phyloP scores from a whole-genome alignment of 495 filamentous ascomycete species.

The Talaromyces nanjingensis region DNA sequence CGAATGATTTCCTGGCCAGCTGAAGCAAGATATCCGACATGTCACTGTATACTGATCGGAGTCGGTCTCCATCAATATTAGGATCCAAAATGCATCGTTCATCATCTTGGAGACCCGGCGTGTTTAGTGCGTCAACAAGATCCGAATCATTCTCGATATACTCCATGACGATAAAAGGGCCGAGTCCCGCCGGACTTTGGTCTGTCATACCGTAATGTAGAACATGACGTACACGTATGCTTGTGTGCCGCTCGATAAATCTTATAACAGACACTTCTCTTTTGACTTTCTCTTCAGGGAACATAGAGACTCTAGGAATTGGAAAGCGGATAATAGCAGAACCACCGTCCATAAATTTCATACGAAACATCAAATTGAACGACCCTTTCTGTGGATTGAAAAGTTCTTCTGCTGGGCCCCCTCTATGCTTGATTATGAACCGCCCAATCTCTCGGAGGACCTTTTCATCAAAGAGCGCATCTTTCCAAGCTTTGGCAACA shows the following conservation, averaged over 20 bases:
- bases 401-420: neutral
- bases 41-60: slow-evolving; percentile 25
- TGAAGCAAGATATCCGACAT: slow-evolving; percentile 12
- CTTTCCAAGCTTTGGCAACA: slow-evolving; percentile 16
- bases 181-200: slow-evolving; percentile 21
- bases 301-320: slow-evolving; percentile 17
- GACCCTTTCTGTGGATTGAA: slow-evolving; percentile 3
- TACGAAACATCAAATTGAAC: slow-evolving; percentile 20
- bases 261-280: slow-evolving; percentile 33
- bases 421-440: slow-evolving; percentile 8
- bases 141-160: slow-evolving; percentile 27
- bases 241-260: slow-evolving; percentile 26
- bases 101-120: slow-evolving; percentile 13
- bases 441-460: slow-evolving; percentile 19
- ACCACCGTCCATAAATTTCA: slow-evolving; percentile 14
- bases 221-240: slow-evolving; percentile 27
- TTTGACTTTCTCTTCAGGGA: slow-evolving; percentile 21
- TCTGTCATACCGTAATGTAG: slow-evolving; percentile 23
- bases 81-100: slow-evolving; percentile 22
- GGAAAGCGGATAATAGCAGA: slow-evolving; percentile 20
- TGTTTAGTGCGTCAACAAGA: slow-evolving; percentile 24
- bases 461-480: slow-evolving; percentile 12
- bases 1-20: slow-evolving; percentile 20
- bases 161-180: slow-evolving; percentile 44
- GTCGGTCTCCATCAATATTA: slow-evolving; percentile 18